Base-by-base conservation (phyloP, 495 filamentous ascomycete species). In the Aspergillus panamensis region DNA sequence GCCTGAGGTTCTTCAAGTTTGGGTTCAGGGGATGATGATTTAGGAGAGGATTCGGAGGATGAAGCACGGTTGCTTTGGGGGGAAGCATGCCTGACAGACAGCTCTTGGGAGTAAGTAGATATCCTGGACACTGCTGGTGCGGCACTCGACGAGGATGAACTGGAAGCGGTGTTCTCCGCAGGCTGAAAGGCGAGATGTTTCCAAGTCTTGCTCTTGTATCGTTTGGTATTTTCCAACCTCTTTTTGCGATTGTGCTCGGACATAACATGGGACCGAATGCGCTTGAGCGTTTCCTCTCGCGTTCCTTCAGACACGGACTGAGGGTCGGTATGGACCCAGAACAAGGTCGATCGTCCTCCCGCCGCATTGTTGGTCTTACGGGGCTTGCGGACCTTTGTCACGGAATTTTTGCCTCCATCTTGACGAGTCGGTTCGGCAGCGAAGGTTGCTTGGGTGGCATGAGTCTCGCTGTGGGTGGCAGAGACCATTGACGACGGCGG, bases 181-280 rank as follows among this genome's bases (percentile, higher is more conserved):
- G 73, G 67, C 53, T 72, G 72, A 44, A 71, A 79, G 48, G 73
- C 68, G 44, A 76, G 56, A n/a, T 74, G 69, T 37, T 77, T 77
- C 67, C 68, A 77, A 16, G 72, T 66, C 59, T 79, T 76, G 61
- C 64, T 69, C 48, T 77, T 79, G 61, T 77, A 74, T 13, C 71
- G 69, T 48, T 75, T 73, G 3, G 73, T 77, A 43, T 67, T 77
- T 17, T 77, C 75, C 39, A 77, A 58, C 40, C 76, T 65, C 55
- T 79, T 79, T 62, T 77, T 79, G 56, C 76, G 73, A 63, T 79
- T 79, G 57, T 79, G 76, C 51, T 79, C 76, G 31, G 76, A 77
- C 76, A 79, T 79, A 25, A 79, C 76, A 71, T 79, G 76, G 20
- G 76, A 79, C 16, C 76, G 74, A 48, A 79, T 79, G 32, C 75